Base-by-base conservation (phyloP, 176 grass and related monocot species). In the Aegilops longissima region DNA sequence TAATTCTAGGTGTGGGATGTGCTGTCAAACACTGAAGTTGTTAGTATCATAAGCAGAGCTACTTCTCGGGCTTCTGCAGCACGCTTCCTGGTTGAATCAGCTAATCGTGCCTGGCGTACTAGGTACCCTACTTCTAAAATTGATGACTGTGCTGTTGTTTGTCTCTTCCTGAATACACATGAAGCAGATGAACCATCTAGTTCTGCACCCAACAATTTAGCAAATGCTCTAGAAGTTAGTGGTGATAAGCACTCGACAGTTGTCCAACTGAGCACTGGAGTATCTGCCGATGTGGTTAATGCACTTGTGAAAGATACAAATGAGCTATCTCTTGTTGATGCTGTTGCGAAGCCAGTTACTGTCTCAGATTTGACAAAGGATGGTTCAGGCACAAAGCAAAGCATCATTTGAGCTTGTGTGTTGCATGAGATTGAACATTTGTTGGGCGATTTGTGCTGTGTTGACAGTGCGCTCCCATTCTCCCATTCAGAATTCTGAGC, bases 91-190 rank as follows among this genome's bases (percentile, higher is more conserved):
- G 89, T 93, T 0, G 89, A 95, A 59, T 89, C 90, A 47, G 95
- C 95, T 73, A 76, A 91, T 17, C 86, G 78, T 39, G 87, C 90
- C 30, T 97, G 95, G 95, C 89, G 87, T 29, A 78, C 68, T 25
- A 90, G 86, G 73, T 97, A 91, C 70, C 93, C 95, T 12, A 91
- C 90, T 69, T 93, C 90, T 35, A 93, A 88, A 86, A 79, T 91
- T 3, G 95, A 97, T 80, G 95, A 97, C 40, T 97, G 93, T 76
- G 90, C 95, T 42, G 92, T 84, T 29, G 87, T 95, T 52, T 97
- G 95, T 71, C 89, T 97, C 35, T 97, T 95, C 80, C 86, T 97
- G 61, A 84, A 97, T 67, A 70, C 61, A 27, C 52, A 88, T 35
- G 44, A 87, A 84, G 56, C 76, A 82, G 83, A 58, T 5, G 56